phyloP scores from a whole-genome alignment of 306 rosid genomes.

The Quercus cerris region DNA sequence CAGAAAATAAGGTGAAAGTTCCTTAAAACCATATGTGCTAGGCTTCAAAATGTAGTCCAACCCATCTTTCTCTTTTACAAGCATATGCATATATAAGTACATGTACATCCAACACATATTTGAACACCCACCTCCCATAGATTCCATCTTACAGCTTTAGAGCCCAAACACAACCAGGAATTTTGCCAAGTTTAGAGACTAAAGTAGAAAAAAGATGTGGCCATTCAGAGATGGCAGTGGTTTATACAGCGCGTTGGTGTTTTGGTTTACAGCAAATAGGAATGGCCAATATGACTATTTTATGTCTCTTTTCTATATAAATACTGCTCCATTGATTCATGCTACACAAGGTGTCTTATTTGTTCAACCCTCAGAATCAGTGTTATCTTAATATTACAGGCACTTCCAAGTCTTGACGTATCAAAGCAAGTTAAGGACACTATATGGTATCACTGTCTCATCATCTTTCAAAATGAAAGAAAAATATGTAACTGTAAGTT shows the following conservation, averaged over 20 bases:
- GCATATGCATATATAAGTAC: too few relatives aligned
- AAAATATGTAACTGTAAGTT: too few relatives aligned
- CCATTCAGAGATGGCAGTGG: slow-evolving; percentile 19
- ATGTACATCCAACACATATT: background rate
- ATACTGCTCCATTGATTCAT: background rate
- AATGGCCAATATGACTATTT: too few relatives aligned
- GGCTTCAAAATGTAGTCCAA: background rate
- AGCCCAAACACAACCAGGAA: background rate
- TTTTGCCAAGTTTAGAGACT: slow-evolving; percentile 18
- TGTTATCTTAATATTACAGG: background rate
- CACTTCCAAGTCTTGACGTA: background rate
- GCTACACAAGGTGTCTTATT: background rate
- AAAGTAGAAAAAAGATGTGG: slow-evolving; percentile 24
- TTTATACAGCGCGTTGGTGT: slow-evolving; percentile 8
- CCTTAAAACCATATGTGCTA: background rate
- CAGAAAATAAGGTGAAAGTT: slow-evolving; percentile 27
- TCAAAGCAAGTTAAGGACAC: too few relatives aligned
- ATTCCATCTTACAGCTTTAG: slow-evolving; percentile 6
- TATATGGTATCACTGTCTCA: too few relatives aligned
- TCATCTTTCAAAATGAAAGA: too few relatives aligned
- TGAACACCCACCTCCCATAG: slow-evolving; percentile 5
- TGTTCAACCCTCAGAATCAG: background rate
- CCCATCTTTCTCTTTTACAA: slow-evolving; percentile 7
- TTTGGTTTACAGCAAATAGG: slow-evolving; percentile 30
- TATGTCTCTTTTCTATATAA: background rate